Evolutionary conservation across 2,329 filamentous ascomycete species (phyloP).

Genomic region (Metarhizium album): DNA sequence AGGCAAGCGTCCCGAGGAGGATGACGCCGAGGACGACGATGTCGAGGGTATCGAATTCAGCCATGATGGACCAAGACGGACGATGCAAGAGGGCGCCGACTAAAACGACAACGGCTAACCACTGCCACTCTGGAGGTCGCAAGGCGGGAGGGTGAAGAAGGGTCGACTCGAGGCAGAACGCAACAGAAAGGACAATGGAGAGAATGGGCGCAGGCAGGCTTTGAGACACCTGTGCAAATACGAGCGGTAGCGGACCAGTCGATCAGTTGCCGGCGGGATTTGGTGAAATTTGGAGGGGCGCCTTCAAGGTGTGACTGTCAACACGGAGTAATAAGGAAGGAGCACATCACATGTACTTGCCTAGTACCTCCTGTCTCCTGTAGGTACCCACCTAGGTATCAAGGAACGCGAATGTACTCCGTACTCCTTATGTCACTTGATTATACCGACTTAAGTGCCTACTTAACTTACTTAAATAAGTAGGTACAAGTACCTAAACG

Average conservation of each 20-base stretch:
- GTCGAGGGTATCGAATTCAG: constrained; percentile 92
- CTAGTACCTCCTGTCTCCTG: too few species aligned
- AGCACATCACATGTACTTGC: too few species aligned
- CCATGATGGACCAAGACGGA: constrained; percentile 47
- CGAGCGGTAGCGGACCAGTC: neutral
- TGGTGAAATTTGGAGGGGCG: constrained; percentile 1
- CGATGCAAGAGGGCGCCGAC: neutral
- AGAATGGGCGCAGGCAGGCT: neutral
- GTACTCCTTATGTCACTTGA: too few species aligned
- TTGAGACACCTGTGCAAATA: neutral
- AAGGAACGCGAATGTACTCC: too few species aligned
- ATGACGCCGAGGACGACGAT: constrained; percentile 80
- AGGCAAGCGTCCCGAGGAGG: constrained; percentile 78
- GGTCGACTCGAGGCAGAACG: too few species aligned
- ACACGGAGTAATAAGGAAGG: neutral
- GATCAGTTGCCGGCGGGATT: neutral
- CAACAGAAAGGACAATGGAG: neutral
- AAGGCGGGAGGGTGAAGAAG: neutral
- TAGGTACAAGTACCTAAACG: too few species aligned
- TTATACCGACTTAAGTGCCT: too few species aligned
- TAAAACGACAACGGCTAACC: neutral
- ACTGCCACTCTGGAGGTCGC: neutral
- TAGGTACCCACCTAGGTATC: too few species aligned
- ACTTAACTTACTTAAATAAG: too few species aligned
- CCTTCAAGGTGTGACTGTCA: neutral